A percentile compares a stretch with the other conserved stretches of the same genome.
These are phyloP conservation scores for Funneliformis caledonium DNA, from an alignment of 371 early-diverging fungal genomes.

Conservation along the genomic window DNA sequence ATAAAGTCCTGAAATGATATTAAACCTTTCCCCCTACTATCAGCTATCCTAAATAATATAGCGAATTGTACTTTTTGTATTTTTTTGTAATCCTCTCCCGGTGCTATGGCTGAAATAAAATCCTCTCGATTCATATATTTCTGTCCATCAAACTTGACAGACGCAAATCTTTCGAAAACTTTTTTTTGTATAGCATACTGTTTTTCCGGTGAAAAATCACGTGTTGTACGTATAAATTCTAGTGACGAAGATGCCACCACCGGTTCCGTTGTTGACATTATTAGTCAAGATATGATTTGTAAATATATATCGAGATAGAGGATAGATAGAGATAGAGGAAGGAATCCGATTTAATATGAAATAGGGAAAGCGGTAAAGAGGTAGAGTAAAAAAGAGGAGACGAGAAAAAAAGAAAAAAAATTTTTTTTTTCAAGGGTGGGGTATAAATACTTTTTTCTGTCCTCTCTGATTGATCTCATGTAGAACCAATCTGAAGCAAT, in stretches of 20 bases:
- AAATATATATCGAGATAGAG: background rate
- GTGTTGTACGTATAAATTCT: background rate
- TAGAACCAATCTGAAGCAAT: no score
- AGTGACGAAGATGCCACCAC: constrained; percentile 28
- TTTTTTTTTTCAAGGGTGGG: no score
- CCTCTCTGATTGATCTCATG: no score
- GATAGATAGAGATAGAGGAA: no score
- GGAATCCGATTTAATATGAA: no score
- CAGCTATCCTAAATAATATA: constrained; percentile 77
- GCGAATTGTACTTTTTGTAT: constrained; percentile 64
- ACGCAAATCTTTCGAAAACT: constrained; percentile 68
- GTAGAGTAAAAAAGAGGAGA: no score
- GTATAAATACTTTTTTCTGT: no score
- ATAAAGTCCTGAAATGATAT: constrained; percentile 78
- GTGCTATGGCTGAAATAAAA: constrained; percentile 72
- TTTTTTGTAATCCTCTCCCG: constrained; percentile 67
- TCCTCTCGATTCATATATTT: constrained; percentile 71
- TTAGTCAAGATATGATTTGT: background rate
- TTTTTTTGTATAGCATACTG: constrained; percentile 55
- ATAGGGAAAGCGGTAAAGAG: no score
- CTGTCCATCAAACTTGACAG: constrained; percentile 60
- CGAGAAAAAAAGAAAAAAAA: no score
- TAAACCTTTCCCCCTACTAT: constrained; percentile 62
- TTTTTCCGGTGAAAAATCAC: constrained; percentile 24
- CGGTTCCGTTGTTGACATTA: background rate